A percentile compares a stretch with the other conserved stretches of the same genome.
These are phyloP conservation scores for Pythium rhizo-oryzae DNA, from an alignment of 352 stramenopile genomes.

Conservation along the genomic window DNA sequence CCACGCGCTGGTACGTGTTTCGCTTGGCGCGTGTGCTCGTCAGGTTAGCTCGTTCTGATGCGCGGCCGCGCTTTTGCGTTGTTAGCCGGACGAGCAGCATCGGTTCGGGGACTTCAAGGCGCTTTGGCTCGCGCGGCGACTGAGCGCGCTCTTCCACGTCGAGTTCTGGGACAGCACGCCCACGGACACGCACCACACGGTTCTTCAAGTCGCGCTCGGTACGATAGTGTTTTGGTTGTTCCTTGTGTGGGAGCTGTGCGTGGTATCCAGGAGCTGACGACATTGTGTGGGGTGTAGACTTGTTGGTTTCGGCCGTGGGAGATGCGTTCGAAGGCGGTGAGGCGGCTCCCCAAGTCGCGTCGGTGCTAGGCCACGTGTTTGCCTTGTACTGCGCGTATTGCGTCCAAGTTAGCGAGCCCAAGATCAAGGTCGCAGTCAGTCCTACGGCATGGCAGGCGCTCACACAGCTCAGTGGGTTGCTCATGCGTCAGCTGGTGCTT, in stretches of 20 bases:
- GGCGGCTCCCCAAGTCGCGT: slow-evolving; percentile 12
- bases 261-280: too few species aligned
- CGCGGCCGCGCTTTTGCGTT: too few species aligned
- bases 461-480: slow-evolving; percentile 37
- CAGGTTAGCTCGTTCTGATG: neutral
- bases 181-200: slow-evolving; percentile 51
- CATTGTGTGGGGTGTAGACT: slow-evolving; percentile 26
- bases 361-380: slow-evolving; percentile 52
- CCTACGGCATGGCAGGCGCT: slow-evolving; percentile 48
- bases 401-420: slow-evolving; percentile 55
- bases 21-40: neutral
- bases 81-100: slow-evolving; percentile 28
- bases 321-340: neutral
- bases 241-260: too few species aligned
- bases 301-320: slow-evolving; percentile 31
- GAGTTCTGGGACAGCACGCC: slow-evolving; percentile 78
- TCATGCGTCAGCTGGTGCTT: slow-evolving; percentile 29
- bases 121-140: slow-evolving; percentile 43
- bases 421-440: slow-evolving; percentile 67
- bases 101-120: slow-evolving; percentile 51
- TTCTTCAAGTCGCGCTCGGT: slow-evolving; percentile 60
- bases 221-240: neutral
- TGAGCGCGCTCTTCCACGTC: slow-evolving; percentile 72
- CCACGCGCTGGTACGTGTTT: neutral
- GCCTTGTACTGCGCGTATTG: slow-evolving; percentile 66